A percentile compares a stretch with the other conserved stretches of the same genome.
phyloP scores from a whole-genome alignment of 73 alveolate species.

The Paramecium sonneborni region DNA sequence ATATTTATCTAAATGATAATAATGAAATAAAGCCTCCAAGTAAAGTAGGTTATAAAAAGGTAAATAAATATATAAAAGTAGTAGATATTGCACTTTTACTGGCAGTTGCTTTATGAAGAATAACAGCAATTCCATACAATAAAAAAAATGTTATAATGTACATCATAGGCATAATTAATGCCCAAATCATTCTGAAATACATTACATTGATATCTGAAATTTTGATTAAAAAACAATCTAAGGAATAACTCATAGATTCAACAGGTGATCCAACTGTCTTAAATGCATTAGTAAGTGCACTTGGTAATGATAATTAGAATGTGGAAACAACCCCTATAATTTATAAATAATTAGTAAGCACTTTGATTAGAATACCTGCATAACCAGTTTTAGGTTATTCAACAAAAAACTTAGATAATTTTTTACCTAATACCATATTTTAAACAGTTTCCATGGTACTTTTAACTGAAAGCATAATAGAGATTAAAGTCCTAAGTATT shows the following conservation, averaged over 20 bases:
- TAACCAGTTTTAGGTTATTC: background rate
- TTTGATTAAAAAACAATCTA: slow-evolving; percentile 34
- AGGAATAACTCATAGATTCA: slow-evolving; percentile 20
- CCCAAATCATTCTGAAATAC: slow-evolving; percentile 55
- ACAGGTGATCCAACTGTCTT: slow-evolving; percentile 22
- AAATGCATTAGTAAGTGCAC: background rate
- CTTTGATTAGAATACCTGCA: background rate
- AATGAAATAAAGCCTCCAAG: background rate
- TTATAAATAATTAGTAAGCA: background rate
- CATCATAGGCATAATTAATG: slow-evolving; percentile 46
- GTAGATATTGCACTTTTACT: background rate
- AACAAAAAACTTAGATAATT: background rate
- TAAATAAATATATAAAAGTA: background rate
- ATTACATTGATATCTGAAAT: background rate
- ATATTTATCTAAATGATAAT: slow-evolving; percentile 35
- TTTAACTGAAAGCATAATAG: slow-evolving; percentile 31
- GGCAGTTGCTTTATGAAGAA: background rate
- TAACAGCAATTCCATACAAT: background rate
- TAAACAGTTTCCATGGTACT: background rate
- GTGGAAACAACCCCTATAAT: background rate
- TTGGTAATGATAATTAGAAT: background rate
- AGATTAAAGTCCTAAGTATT: background rate
- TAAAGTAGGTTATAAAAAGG: slow-evolving; percentile 8
- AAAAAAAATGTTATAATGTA: background rate
- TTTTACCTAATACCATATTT: background rate